Conservation (phyloP, 2,329 filamentous ascomycete genomes). For the Talaromyces sp. region DNA sequence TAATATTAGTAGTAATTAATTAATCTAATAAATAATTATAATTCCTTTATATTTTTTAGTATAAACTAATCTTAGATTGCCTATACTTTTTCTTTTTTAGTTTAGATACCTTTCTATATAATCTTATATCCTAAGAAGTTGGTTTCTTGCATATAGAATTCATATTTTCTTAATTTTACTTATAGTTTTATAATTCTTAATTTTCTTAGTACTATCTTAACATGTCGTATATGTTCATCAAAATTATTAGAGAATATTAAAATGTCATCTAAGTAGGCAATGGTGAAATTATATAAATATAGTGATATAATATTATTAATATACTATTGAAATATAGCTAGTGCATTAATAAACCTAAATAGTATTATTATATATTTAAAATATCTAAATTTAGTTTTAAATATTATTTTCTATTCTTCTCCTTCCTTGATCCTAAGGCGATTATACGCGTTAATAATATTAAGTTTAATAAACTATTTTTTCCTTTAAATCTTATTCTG, state of each 20-base stretch:
- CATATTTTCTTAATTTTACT: not conserved
- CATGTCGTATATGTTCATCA: slow-evolving; percentile 3
- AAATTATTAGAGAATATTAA: slow-evolving; percentile 10
- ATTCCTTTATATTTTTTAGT: not conserved
- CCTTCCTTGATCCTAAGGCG: not conserved
- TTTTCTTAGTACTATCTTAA: not conserved
- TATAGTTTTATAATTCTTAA: not conserved
- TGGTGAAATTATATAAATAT: not conserved
- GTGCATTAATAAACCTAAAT: not conserved
- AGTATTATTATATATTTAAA: not conserved
- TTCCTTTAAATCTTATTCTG: not conserved
- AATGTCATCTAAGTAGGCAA: slow-evolving; percentile 4
- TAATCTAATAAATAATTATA: no score
- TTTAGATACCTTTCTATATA: not conserved
- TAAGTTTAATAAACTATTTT: not conserved
- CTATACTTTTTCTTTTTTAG: slow-evolving; percentile 4
- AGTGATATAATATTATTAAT: not conserved
- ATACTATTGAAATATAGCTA: not conserved
- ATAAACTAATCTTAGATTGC: not conserved
- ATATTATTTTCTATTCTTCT: not conserved
- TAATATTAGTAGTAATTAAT: no score
- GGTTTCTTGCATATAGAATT: slow-evolving; percentile 11
- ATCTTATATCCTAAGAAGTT: slow-evolving; percentile 5
- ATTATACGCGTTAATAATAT: not conserved
- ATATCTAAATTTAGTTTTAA: not conserved